Conservation (phyloP, 441 rosid genomes). For the Populus hybrid region DNA sequence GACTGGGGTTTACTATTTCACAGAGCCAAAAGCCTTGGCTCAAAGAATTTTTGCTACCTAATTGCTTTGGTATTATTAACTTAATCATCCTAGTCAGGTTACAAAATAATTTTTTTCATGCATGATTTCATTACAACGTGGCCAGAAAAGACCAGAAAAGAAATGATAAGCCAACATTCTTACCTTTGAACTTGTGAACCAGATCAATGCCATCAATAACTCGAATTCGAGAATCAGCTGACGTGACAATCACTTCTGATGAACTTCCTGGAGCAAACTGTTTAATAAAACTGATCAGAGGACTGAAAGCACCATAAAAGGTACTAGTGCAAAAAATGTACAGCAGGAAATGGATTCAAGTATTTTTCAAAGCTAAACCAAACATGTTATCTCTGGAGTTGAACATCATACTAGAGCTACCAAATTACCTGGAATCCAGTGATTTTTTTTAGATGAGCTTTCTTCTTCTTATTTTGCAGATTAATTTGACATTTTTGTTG, state of each 20-base stretch:
- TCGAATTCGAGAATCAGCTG: slow-evolving; percentile 93
- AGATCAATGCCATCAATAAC: slow-evolving; percentile 78
- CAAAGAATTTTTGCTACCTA: background rate
- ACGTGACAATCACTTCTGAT: slow-evolving; percentile 77
- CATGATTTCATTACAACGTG: background rate
- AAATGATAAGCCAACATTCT: slow-evolving; percentile 12
- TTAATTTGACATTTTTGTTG: slow-evolving; percentile 70
- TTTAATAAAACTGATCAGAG: slow-evolving; percentile 29
- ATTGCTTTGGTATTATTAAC: background rate
- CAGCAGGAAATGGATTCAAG: background rate
- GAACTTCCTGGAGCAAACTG: slow-evolving; percentile 93
- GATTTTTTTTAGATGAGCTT: slow-evolving; percentile 85
- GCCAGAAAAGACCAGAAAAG: background rate
- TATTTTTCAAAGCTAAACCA: background rate
- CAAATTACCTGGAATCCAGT: slow-evolving; percentile 93
- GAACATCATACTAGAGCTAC: background rate
- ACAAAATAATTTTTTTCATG: background rate
- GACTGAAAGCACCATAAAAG: slow-evolving; percentile 18
- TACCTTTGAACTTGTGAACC: slow-evolving; percentile 94
- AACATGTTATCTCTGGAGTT: background rate
- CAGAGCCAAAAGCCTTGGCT: background rate
- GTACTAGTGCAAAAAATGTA: background rate
- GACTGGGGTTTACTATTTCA: background rate
- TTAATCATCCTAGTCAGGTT: slow-evolving; percentile 1
- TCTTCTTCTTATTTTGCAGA: slow-evolving; percentile 92